Conservation (phyloP, 352 stramenopile genomes). For the Pythium coloratum region DNA sequence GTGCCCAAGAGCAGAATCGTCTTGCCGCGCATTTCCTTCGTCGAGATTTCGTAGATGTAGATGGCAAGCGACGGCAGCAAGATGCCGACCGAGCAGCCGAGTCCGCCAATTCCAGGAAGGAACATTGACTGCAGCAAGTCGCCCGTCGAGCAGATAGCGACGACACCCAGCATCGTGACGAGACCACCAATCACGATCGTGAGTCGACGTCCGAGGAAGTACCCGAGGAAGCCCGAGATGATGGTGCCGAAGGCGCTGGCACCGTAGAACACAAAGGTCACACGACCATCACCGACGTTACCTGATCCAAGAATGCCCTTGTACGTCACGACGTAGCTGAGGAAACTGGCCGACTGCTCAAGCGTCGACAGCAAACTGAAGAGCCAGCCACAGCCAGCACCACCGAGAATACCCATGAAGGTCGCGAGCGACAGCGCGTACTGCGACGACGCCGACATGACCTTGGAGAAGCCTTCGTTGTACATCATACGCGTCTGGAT, state of each 20-base stretch:
- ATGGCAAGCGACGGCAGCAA: slow-evolving; percentile 66
- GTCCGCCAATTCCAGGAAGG: slow-evolving; percentile 55
- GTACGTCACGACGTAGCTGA: slow-evolving; percentile 78
- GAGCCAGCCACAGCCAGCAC: slow-evolving; percentile 74
- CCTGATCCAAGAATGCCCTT: slow-evolving; percentile 51
- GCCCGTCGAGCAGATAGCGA: slow-evolving; percentile 56
- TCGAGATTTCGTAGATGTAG: slow-evolving; percentile 85
- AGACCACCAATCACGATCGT: slow-evolving; percentile 72
- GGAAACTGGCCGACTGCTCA: slow-evolving; percentile 73
- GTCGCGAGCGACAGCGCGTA: slow-evolving; percentile 84
- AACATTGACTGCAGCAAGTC: slow-evolving; percentile 46
- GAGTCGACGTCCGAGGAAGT: slow-evolving; percentile 70
- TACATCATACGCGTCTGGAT: slow-evolving; percentile 91
- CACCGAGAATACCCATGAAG: slow-evolving; percentile 73
- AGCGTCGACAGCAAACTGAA: slow-evolving; percentile 78
- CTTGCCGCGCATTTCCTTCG: slow-evolving; percentile 73
- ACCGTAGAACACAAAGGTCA: slow-evolving; percentile 63
- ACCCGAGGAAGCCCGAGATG: slow-evolving; percentile 51
- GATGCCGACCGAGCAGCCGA: slow-evolving; percentile 62
- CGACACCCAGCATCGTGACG: slow-evolving; percentile 71
- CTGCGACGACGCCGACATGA: slow-evolving; percentile 83
- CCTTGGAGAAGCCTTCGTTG: slow-evolving; percentile 88
- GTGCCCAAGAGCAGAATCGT: slow-evolving; percentile 63
- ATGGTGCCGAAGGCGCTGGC: slow-evolving; percentile 73
- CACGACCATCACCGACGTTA: slow-evolving; percentile 56